phyloP scores from a whole-genome alignment of 768 basidiomycete species.

The button mushroom (Agaricus bisporus) region DNA sequence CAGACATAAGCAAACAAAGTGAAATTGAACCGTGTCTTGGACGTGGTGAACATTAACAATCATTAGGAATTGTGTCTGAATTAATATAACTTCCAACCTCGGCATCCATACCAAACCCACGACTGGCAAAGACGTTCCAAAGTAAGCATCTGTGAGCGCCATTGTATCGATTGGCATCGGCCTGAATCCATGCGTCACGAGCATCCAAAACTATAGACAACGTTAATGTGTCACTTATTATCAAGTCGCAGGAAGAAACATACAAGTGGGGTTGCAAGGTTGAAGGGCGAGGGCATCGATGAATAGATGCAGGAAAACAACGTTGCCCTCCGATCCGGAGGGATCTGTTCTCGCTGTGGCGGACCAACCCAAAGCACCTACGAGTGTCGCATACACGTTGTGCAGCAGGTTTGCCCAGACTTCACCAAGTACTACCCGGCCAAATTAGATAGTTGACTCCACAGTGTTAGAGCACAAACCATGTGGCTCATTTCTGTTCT shows the following conservation, averaged over 20 bases:
- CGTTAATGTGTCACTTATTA: neutral
- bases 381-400: slow-evolving; percentile 34
- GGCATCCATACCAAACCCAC: slow-evolving; percentile 20
- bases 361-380: slow-evolving; percentile 26
- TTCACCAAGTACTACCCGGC: slow-evolving; percentile 37
- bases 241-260: slow-evolving; percentile 3
- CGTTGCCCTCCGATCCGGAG: slow-evolving; percentile 33
- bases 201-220: slow-evolving; percentile 13
- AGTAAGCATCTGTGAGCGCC: slow-evolving; percentile 21
- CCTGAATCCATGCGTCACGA: slow-evolving; percentile 19
- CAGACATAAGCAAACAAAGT: no score
- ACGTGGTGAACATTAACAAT: neutral
- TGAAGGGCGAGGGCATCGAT: slow-evolving; percentile 42
- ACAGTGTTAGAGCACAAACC: neutral
- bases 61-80: neutral
- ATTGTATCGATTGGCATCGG: slow-evolving; percentile 18
- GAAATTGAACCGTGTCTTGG: no score
- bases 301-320: slow-evolving; percentile 42
- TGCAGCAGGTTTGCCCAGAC: slow-evolving; percentile 41
- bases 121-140: slow-evolving; percentile 23
- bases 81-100: neutral
- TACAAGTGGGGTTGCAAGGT: slow-evolving; percentile 40
- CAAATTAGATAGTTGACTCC: neutral
- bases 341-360: slow-evolving; percentile 32
- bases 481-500: neutral